Evolutionary conservation across 768 basidiomycete genomes (phyloP).

Genomic region (Mycena epipterygia): DNA sequence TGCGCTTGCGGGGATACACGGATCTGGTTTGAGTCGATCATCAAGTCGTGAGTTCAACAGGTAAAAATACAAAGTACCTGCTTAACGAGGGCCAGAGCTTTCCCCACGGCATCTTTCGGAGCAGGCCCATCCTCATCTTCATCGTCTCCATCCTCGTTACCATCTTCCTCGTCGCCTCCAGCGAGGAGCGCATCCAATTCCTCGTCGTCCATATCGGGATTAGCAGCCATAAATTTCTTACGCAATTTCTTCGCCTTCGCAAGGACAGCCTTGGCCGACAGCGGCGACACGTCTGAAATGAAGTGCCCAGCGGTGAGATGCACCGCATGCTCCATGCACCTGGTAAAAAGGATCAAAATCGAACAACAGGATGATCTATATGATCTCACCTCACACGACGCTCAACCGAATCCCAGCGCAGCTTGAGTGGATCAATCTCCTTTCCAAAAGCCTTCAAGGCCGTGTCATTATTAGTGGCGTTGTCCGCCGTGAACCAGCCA

Average conservation of each 20-base stretch:
- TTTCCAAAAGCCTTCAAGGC: constrained; percentile 39
- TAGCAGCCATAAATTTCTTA: constrained; percentile 5
- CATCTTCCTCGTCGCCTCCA: neutral
- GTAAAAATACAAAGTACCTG: constrained; percentile 7
- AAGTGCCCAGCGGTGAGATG: constrained; percentile 47
- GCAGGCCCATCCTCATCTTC: constrained; percentile 1
- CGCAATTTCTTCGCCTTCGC: constrained; percentile 12
- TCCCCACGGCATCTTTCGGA: constrained; percentile 14
- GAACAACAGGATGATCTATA: neutral
- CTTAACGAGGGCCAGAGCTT: constrained; percentile 33
- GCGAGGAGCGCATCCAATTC: constrained; percentile 16
- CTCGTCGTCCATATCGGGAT: constrained; percentile 19
- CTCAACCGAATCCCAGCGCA: constrained; percentile 40
- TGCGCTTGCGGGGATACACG: constrained; percentile 31
- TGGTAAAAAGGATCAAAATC: constrained; percentile 12
- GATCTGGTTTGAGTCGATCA: neutral
- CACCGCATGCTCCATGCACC: constrained; percentile 51
- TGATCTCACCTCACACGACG: constrained; percentile 36
- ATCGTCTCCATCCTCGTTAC: neutral
- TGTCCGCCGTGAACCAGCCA: constrained; percentile 40
- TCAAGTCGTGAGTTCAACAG: neutral
- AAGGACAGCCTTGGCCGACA: constrained; percentile 7
- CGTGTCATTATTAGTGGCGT: constrained; percentile 44
- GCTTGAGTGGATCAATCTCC: constrained; percentile 26
- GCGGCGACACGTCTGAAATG: constrained; percentile 40